Conservation (phyloP, 345 rosid species). For the Camelina neglecta region DNA sequence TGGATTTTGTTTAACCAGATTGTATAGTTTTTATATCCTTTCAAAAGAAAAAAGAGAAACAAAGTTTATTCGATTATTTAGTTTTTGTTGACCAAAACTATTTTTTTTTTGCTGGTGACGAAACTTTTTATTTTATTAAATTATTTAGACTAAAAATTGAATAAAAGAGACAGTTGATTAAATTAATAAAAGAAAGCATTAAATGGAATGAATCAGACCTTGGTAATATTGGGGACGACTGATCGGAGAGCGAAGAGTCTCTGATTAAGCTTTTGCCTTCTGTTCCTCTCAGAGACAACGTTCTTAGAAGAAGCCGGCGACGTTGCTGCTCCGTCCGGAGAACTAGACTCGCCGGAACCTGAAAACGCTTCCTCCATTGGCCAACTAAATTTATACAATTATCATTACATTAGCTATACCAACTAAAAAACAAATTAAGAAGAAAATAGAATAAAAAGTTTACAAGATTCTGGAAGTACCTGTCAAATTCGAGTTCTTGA, state of each 20-base stretch:
- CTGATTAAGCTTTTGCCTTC: constrained; percentile 87
- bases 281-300: constrained; percentile 80
- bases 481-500: constrained; percentile 60
- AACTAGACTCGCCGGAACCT: constrained; percentile 80
- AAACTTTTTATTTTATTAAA: constrained; percentile 1
- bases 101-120: constrained; percentile 15
- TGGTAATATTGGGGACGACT: constrained; percentile 69
- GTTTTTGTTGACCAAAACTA: constrained; percentile 21
- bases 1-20: constrained; percentile 33
- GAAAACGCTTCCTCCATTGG: constrained; percentile 57
- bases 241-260: constrained; percentile 86
- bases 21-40: constrained; percentile 15
- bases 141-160: not conserved
- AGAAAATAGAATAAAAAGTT: not conserved
- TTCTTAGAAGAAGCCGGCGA: constrained; percentile 72
- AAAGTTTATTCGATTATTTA: constrained; percentile 8
- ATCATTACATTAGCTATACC: constrained; percentile 3
- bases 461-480: constrained; percentile 34
- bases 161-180: constrained; percentile 21
- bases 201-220: constrained; percentile 36
- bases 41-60: not conserved
- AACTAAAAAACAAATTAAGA: not conserved
- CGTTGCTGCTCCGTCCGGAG: constrained; percentile 87
- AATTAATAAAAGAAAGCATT: constrained; percentile 14
- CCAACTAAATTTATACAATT: constrained; percentile 47